phyloP scores from a whole-genome alignment of 2,329 filamentous ascomycete genomes.

The Chaetomiaceae sp. region DNA sequence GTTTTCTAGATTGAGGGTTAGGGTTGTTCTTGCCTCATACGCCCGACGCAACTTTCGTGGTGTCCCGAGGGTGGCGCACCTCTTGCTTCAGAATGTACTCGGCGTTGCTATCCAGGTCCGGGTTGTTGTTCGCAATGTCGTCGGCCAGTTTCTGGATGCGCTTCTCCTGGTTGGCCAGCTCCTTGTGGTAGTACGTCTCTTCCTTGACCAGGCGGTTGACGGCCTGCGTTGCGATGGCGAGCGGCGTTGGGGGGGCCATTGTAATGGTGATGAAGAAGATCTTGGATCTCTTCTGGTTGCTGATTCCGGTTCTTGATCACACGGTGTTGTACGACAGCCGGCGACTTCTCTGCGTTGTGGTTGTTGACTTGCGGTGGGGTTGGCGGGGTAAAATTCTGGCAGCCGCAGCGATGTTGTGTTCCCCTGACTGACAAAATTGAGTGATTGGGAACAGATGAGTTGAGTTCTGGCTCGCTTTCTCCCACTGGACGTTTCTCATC shows the following conservation, averaged over 20 bases:
- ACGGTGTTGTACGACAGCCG: too few relatives aligned
- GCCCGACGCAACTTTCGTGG: not conserved
- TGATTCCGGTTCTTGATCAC: too few relatives aligned
- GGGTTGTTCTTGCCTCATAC: constrained; percentile 5
- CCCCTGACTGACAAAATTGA: too few relatives aligned
- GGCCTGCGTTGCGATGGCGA: constrained; percentile 74
- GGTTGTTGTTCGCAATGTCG: constrained; percentile 47
- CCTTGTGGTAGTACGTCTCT: constrained; percentile 83
- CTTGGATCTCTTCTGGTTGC: too few relatives aligned
- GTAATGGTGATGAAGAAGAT: not conserved
- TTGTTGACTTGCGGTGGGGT: too few relatives aligned
- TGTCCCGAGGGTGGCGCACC: constrained; percentile 50
- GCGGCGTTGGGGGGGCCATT: constrained; percentile 74
- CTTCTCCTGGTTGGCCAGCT: constrained; percentile 69
- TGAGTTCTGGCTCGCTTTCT: too few relatives aligned
- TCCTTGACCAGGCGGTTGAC: constrained; percentile 87
- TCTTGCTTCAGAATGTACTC: constrained; percentile 81
- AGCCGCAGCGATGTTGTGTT: too few relatives aligned
- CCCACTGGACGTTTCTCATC: too few relatives aligned
- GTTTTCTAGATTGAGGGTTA: constrained; percentile 52
- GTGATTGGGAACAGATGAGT: too few relatives aligned
- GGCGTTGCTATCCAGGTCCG: constrained; percentile 65
- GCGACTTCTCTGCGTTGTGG: too few relatives aligned
- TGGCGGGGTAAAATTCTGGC: too few relatives aligned
- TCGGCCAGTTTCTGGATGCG: constrained; percentile 65